Conservation (phyloP, 192 early-diverging fungal species). For the Thamnidium elegans region DNA sequence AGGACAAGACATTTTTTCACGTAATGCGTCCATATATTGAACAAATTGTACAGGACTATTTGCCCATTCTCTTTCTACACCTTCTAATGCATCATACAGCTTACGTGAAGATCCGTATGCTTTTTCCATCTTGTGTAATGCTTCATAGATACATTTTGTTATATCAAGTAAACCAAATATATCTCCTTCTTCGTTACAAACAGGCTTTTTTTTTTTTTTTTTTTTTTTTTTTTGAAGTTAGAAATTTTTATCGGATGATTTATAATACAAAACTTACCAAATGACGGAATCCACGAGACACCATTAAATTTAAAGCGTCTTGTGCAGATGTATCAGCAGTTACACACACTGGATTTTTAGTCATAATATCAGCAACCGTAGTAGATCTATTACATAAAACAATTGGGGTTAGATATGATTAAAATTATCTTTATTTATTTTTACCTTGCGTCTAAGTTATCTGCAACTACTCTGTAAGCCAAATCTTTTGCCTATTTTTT, state of each 20-base stretch:
- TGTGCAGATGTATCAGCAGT: slow-evolving; percentile 72
- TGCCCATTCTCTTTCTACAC: slow-evolving; percentile 75
- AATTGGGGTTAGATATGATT: not conserved
- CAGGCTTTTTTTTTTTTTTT: slow-evolving; percentile 40
- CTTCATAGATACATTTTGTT: slow-evolving; percentile 81
- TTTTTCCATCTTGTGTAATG: slow-evolving; percentile 76
- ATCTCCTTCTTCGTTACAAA: slow-evolving; percentile 73
- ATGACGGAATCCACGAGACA: slow-evolving; percentile 74
- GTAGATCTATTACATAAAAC: slow-evolving; percentile 35
- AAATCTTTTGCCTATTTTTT: slow-evolving; percentile 85
- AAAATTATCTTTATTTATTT: not conserved
- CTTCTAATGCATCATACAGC: slow-evolving; percentile 74
- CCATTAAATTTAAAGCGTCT: slow-evolving; percentile 78
- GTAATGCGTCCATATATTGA: slow-evolving; percentile 63
- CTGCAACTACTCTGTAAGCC: slow-evolving; percentile 84
- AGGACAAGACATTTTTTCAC: slow-evolving; percentile 85
- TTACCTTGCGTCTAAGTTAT: slow-evolving; percentile 56
- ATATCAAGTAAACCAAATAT: slow-evolving; percentile 80
- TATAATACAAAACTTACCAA: slow-evolving; percentile 39
- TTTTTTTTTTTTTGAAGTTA: not conserved
- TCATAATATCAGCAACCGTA: slow-evolving; percentile 76
- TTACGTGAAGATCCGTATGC: slow-evolving; percentile 75
- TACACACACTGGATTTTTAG: slow-evolving; percentile 80
- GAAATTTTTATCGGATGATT: slow-evolving; percentile 14
- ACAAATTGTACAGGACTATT: slow-evolving; percentile 58